Percentiles rank a stretch among this genome's conserved stretches.
phyloP scores from a whole-genome alignment of 805 yeast species.

The Starmerella apis region DNA sequence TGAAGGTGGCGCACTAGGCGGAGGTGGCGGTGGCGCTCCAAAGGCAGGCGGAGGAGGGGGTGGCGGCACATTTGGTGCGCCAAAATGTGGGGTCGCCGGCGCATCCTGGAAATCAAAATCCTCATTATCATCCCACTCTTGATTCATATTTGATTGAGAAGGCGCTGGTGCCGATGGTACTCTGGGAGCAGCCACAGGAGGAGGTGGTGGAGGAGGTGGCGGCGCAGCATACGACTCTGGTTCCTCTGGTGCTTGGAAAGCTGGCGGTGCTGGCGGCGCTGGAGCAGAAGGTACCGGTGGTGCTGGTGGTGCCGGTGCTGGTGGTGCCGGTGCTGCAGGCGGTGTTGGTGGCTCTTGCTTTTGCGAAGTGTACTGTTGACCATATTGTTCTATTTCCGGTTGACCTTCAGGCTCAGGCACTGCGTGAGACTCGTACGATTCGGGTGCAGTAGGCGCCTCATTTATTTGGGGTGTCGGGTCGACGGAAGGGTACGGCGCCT shows the following conservation, averaged over 20 bases:
- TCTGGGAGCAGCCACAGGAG: constrained; percentile 20
- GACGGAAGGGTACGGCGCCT: background rate
- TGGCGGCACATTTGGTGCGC: constrained; percentile 16
- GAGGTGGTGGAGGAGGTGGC: constrained; percentile 8
- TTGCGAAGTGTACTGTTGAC: background rate
- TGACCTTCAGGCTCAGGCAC: background rate
- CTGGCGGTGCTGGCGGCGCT: constrained; percentile 1
- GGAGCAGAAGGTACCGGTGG: background rate
- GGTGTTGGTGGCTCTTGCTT: background rate
- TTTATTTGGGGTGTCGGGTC: background rate
- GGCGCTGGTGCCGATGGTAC: constrained; percentile 22
- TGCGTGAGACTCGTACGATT: background rate
- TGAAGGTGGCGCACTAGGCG: constrained; percentile 27
- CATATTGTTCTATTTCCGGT: background rate
- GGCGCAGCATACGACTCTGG: background rate
- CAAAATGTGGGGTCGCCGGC: constrained; percentile 6
- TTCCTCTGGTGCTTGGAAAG: constrained; percentile 26
- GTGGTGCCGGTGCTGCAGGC: background rate
- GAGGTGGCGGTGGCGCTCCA: constrained; percentile 25
- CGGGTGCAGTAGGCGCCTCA: background rate
- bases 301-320: background rate
- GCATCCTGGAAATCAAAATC: constrained; percentile 17
- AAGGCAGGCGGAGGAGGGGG: constrained; percentile 35
- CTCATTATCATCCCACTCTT: constrained; percentile 19
- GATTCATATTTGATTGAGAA: constrained; percentile 24